phyloP scores from a whole-genome alignment of 208 protist genomes.

The Acanthamoeba polyphaga region DNA sequence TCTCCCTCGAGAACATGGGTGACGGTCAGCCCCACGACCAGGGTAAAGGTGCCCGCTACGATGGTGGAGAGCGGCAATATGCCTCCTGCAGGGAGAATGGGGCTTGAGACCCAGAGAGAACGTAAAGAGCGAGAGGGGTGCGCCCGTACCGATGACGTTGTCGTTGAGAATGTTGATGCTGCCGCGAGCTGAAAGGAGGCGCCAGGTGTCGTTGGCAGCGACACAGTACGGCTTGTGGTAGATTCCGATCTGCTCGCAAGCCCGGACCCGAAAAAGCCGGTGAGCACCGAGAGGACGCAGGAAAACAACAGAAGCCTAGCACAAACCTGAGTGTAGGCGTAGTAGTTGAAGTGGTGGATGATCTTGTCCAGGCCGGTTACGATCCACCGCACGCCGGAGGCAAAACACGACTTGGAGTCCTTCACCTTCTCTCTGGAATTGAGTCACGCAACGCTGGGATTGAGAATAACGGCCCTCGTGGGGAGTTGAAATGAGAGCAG shows the following conservation, averaged over 20 bases:
- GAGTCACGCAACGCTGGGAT: too few relatives aligned
- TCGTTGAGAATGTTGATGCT: conserved; percentile 78
- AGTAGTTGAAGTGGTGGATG: conserved; percentile 80
- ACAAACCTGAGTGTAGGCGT: conserved; percentile 79
- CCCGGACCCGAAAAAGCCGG: too few relatives aligned
- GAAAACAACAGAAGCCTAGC: background rate
- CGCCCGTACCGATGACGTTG: conserved; percentile 68
- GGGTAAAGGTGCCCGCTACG: conserved; percentile 76
- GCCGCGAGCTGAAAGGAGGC: conserved; percentile 64
- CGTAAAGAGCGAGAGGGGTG: background rate
- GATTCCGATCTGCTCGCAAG: conserved; percentile 61
- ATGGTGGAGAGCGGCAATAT: conserved; percentile 27
- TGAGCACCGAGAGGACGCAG: too few relatives aligned
- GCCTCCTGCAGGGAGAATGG: background rate
- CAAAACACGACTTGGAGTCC: background rate
- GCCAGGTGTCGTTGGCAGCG: conserved; percentile 59
- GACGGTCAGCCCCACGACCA: background rate
- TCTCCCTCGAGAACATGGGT: conserved; percentile 8
- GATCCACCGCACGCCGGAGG: background rate
- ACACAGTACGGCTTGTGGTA: conserved; percentile 77
- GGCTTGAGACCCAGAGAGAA: background rate
- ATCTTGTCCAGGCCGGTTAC: conserved; percentile 68
- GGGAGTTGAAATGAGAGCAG: background rate
- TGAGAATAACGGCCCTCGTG: too few relatives aligned
- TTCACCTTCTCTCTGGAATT: background rate